Base-by-base conservation (phyloP, 1,139 yeast genomes). In the Yamadazyma triangularis region DNA sequence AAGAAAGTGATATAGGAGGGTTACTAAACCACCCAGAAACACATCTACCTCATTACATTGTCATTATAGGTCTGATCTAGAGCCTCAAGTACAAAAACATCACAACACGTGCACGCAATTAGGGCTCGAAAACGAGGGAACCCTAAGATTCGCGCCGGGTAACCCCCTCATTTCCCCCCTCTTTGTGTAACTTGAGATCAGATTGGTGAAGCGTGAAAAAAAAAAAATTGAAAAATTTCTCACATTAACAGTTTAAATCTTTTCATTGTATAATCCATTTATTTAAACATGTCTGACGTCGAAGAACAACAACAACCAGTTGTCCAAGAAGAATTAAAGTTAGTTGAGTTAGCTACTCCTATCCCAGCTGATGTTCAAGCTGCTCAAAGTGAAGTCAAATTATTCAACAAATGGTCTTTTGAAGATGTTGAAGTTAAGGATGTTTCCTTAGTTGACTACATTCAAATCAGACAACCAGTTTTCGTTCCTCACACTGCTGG, bases 401-500 rank as follows among this genome's bases (percentile, higher is more conserved):
- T 91, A 64, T 91, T 91, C 93, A 91, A 91, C 95, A 91, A 89
- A 75, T 91, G 98, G 98, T 81, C 96, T 53, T 91, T 86, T 64
- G 95, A 88, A 71, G 97, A 86, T 47, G 91, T 93, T 60, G 94
- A 89, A 71, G 85, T 93, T 59, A 88, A 87, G 81, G 99, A 93
- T 69, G 84, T 93, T 64, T 91, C 98, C 49, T 80, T 93, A 68
- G 91, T 91, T 61, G 98, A 91, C 75, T 91, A 93, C 93, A 75
- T 91, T 58, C 97, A 89, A 78, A 77, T 91, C 74, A 84, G 94
- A 73, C 86, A 84, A 70, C 96, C 98, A 68, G 95, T 88, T 60
- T 91, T 89, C 63, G 94, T 89, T 49, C 77, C 97, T 59, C 98
- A 93, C 94, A 88, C 97, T 58, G 96, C 98, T 58, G 98, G 98